Base-by-base conservation (phyloP, 2,329 filamentous ascomycete species). In the Blumeria hordei region DNA sequence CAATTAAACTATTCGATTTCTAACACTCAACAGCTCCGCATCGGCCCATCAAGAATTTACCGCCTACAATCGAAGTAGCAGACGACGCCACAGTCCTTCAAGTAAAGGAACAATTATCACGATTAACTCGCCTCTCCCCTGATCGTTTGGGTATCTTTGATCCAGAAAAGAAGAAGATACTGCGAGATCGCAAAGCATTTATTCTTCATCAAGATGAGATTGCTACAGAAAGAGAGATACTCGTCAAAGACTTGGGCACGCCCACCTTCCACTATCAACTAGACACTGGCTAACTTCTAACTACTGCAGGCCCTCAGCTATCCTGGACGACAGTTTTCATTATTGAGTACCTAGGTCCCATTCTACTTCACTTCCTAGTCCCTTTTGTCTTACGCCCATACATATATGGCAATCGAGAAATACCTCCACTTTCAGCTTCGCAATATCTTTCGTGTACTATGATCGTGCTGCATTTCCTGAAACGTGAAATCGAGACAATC, bases 291-390 rank as follows among this genome's bases (percentile, higher is more conserved):
- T 21, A 47, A 43, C 44, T 37, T 21, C 47, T 35, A 55, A 35
- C 57, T 54, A 53, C 8, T 10, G 37, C 57, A 94, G 88, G 92
- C 14, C 78, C 81, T 52, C 92, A 98, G 69, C 83, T 95, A 55
- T 80, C 79, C 59, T 98, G 92, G 92, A 81, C 80, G 60, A 92
- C 86, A 58, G 90, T 96, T 67, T 98, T 90, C 73, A 71, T 95
- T 59, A 81, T 95, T 71, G 92, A 98, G 70, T 98, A 98, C 69
- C 70, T 92, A 60, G 92, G 92, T 3, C 92, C 92, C 6, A 76
- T 96, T 63, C 70, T 95, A 64, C 84, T 96, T 70, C 88, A 95
- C 71, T 77, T 78, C 47, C 72, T 85, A 62, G 73, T 82, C 66
- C 71, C 88, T 67, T 80, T 77, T 67, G 69, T 76, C 61, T 72